Percentiles rank a stretch among this genome's conserved stretches.
phyloP scores from a whole-genome alignment of 352 stramenopile species.

The Pythium dissimile region DNA sequence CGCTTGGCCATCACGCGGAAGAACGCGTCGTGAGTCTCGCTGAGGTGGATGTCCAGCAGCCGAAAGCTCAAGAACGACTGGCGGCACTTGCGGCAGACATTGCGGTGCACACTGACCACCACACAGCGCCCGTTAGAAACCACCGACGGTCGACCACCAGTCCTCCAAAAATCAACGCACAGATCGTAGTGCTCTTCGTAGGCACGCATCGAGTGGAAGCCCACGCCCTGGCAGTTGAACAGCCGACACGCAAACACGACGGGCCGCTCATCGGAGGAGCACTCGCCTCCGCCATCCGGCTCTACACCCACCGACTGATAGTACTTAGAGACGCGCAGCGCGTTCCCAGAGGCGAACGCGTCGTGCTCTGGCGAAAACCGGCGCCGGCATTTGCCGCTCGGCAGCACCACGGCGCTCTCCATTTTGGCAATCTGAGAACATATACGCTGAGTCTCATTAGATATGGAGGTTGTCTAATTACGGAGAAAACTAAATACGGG shows the following conservation, averaged over 20 bases:
- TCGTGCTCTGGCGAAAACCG: constrained; percentile 48
- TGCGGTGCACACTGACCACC: constrained; percentile 26
- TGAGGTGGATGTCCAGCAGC: constrained; percentile 55
- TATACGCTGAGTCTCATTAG: neutral
- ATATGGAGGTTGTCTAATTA: constrained; percentile 1
- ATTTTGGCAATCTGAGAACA: constrained; percentile 17
- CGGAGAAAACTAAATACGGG: constrained; percentile 16
- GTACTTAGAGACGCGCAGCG: constrained; percentile 40
- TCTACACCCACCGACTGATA: constrained; percentile 25
- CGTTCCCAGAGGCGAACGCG: constrained; percentile 43
- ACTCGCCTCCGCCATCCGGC: neutral
- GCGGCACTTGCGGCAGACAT: constrained; percentile 48
- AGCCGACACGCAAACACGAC: constrained; percentile 39
- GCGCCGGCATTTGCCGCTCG: constrained; percentile 46
- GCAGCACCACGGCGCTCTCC: constrained; percentile 29
- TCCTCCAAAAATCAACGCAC: constrained; percentile 20
- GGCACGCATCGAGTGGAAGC: constrained; percentile 35
- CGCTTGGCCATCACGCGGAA: constrained; percentile 61
- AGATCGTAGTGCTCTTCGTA: constrained; percentile 71
- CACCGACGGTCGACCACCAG: neutral
- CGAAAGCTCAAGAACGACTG: constrained; percentile 47
- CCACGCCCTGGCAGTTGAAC: constrained; percentile 35
- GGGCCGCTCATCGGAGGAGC: neutral
- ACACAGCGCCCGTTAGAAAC: neutral
- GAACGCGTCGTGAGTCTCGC: constrained; percentile 61